These are phyloP conservation scores for Mycocentrospora acerina DNA, from an alignment of 2,329 filamentous ascomycete species.

Conservation along the genomic window DNA sequence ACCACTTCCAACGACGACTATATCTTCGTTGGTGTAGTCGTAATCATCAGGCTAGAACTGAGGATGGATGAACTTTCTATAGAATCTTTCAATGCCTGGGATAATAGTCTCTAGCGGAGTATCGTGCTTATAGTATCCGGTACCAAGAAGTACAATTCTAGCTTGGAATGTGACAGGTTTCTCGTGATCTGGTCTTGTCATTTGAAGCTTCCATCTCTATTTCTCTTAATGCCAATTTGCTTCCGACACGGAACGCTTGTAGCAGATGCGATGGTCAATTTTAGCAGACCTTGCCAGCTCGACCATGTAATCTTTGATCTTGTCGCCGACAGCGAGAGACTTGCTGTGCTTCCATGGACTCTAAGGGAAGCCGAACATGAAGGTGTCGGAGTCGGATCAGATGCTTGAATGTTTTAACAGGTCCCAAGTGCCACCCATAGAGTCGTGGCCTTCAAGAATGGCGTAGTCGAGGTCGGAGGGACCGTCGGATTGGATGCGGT, in stretches of 20 bases:
- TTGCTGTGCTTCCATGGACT: slow-evolving; percentile 59
- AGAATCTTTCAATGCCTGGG: slow-evolving; percentile 66
- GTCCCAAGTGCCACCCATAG: slow-evolving; percentile 73
- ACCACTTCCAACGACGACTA: slow-evolving; percentile 72
- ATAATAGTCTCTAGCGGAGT: slow-evolving; percentile 60
- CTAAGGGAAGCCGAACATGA: slow-evolving; percentile 61
- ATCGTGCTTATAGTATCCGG: slow-evolving; percentile 72
- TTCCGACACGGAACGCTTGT: slow-evolving; percentile 36
- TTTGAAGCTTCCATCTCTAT: slow-evolving; percentile 15
- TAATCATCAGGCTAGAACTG: slow-evolving; percentile 72
- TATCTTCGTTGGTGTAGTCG: slow-evolving; percentile 63
- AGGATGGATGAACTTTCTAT: slow-evolving; percentile 63
- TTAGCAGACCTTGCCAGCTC: slow-evolving; percentile 39
- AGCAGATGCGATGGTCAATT: slow-evolving; percentile 47
- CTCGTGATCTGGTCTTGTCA: slow-evolving; percentile 7
- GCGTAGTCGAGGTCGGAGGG: slow-evolving; percentile 58
- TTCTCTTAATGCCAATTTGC: slow-evolving; percentile 46
- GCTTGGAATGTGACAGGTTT: slow-evolving; percentile 23
- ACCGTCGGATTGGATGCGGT: slow-evolving; percentile 61
- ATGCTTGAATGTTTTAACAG: slow-evolving; percentile 73
- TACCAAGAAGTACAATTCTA: slow-evolving; percentile 57
- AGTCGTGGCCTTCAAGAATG: slow-evolving; percentile 65
- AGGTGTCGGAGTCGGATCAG: slow-evolving; percentile 46
- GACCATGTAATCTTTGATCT: slow-evolving; percentile 44
- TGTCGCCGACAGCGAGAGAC: slow-evolving; percentile 41